Evolutionary conservation across 305 asterid genomes (phyloP).

Genomic region (Coffea humblotiana): DNA sequence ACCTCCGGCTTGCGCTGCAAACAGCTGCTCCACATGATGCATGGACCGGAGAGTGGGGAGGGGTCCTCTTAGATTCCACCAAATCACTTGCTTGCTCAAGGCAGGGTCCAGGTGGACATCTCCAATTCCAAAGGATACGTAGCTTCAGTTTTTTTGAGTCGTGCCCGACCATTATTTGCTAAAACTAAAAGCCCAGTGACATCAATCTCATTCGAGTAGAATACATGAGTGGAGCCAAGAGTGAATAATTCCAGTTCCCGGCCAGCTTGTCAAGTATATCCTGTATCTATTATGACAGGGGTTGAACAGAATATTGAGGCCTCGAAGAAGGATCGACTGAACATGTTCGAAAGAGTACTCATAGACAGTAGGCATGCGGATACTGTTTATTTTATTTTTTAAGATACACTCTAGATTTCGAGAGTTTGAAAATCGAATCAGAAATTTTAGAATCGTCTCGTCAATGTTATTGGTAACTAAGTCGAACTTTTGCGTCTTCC

Average conservation of each 20-base stretch:
- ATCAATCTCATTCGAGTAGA: neutral
- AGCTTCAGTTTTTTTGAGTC: neutral
- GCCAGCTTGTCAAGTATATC: neutral
- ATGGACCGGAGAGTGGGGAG: neutral
- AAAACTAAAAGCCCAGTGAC: neutral
- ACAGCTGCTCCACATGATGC: constrained; percentile 2
- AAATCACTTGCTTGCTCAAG: constrained; percentile 22
- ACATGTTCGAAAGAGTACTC: too few relatives aligned
- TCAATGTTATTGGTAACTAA: too few relatives aligned
- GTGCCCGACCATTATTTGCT: neutral
- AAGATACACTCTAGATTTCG: too few relatives aligned
- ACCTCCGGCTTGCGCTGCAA: neutral
- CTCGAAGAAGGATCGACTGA: too few relatives aligned
- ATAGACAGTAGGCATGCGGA: too few relatives aligned
- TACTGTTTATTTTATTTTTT: too few relatives aligned
- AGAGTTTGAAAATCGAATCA: too few relatives aligned
- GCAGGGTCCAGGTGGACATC: constrained; percentile 39
- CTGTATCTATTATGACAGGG: neutral
- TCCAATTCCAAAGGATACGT: neutral
- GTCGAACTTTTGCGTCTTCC: too few relatives aligned
- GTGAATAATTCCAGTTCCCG: neutral
- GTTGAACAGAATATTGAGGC: too few relatives aligned
- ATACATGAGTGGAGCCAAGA: neutral
- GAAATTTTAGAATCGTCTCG: too few relatives aligned
- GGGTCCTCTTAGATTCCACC: constrained; percentile 24